Conservation (phyloP, 1,284 basidiomycete genomes). For the Pholiota adiposa region DNA sequence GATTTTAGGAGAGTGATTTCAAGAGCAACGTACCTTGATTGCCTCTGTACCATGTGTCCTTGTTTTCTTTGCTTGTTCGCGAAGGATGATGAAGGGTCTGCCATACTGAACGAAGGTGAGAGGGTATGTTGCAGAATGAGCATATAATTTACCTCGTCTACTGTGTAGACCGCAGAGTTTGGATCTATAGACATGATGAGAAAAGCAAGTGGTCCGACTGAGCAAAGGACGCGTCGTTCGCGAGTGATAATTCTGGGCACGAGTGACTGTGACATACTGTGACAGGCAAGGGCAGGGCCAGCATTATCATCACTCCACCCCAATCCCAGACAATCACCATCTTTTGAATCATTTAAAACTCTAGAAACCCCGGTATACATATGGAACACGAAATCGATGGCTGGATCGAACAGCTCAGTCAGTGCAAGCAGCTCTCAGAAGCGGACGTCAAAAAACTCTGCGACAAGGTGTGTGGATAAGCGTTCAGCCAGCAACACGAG, state of each 20-base stretch:
- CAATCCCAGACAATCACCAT: conserved; percentile 26
- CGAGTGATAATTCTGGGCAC: conserved; percentile 28
- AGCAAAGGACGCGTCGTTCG: conserved; percentile 40
- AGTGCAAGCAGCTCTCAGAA: conserved; percentile 98
- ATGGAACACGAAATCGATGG: conserved; percentile 88
- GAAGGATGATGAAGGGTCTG: conserved; percentile 95
- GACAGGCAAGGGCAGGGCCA: conserved; percentile 27
- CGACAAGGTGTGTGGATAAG: conserved; percentile 83
- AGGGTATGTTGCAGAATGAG: not conserved
- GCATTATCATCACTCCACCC: conserved; percentile 29
- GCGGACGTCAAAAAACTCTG: conserved; percentile 97
- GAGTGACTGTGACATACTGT: conserved; percentile 37
- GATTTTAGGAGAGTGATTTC: conserved; percentile 3
- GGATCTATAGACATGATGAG: conserved; percentile 45
- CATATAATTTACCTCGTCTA: conserved; percentile 73
- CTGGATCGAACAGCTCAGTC: conserved; percentile 97
- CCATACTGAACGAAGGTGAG: conserved; percentile 74
- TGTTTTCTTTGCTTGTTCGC: conserved; percentile 95
- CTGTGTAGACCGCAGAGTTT: conserved; percentile 82
- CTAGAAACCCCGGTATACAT: conserved; percentile 33
- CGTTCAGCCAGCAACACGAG: conserved; percentile 18
- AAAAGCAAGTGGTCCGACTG: conserved; percentile 18
- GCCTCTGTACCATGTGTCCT: conserved; percentile 94
- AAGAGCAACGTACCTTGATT: conserved; percentile 76
- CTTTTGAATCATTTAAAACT: conserved; percentile 31